Evolutionary conservation across 306 rosid genomes (phyloP).

Genomic region (Macrotyloma uniflorum): DNA sequence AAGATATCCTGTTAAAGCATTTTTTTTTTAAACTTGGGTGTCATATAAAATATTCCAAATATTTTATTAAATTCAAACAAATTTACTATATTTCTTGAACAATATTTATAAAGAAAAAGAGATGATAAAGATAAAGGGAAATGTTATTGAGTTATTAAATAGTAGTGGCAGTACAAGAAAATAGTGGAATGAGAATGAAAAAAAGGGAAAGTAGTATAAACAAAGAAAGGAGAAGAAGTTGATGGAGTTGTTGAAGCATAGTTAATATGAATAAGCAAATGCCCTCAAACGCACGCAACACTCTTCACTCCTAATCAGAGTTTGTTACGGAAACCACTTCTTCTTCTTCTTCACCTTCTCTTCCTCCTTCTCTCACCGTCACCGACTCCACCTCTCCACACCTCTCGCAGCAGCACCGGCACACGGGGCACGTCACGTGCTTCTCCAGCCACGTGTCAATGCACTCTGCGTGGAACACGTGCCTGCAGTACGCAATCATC

Average conservation of each 20-base stretch:
- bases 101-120: too few species aligned
- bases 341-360: not conserved
- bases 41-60: too few species aligned
- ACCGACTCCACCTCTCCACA: constrained; percentile 17
- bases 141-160: not conserved
- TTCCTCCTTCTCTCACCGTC: constrained; percentile 2
- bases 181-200: not conserved
- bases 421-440: constrained; percentile 61
- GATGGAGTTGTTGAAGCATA: not conserved
- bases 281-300: not conserved
- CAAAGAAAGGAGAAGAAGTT: not conserved
- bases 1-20: too few species aligned
- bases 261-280: not conserved
- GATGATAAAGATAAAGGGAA: not conserved
- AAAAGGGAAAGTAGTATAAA: not conserved
- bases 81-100: too few species aligned
- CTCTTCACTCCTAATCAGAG: not conserved
- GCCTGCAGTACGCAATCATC: constrained; percentile 51
- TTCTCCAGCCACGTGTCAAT: constrained; percentile 59
- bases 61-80: too few species aligned
- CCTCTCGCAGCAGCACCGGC: constrained; percentile 41
- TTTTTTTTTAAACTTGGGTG: too few species aligned
- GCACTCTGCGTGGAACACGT: constrained; percentile 62
- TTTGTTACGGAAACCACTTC: not conserved
- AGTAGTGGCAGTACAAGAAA: not conserved